Evolutionary conservation across 1,139 yeast genomes (phyloP), one percentile per base, ranked within the genome.

Genomic region (Lodderomyces pseudojiufengensis): DNA sequence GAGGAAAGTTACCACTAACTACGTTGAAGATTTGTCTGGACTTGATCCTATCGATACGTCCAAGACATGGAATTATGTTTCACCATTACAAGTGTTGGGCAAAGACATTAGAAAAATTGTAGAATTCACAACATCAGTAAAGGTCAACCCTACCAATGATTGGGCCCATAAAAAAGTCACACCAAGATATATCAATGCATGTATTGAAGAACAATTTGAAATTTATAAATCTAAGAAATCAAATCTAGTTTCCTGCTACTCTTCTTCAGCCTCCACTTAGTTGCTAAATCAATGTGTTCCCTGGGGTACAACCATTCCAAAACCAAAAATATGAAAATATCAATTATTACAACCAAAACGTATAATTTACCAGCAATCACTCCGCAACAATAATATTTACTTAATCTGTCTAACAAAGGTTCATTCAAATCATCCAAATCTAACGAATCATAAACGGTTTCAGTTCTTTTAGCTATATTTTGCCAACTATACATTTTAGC

Each of bases 401-500:
- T 69, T 28, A 88, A 61, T 25, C 74, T 48, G 3, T 47, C 43
- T 27, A 77, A 57, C 44, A 86, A 55, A 5, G 81, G 72, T 44
- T 69, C 73, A 47, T 76, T 61, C 38, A 72, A 44, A 30, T 63
- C 54, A 23, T 60, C 54, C 23, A 65, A 54, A 37, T 68, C 75
- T 30, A 83, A 67, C 3, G 76, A 65, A 37, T 79, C 68, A 58
- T 94, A 94, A 2, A 92, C 97, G 23, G 65, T 65, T 48, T 86
- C 95, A 0, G 98, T 92, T 29, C 98, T 66, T 35, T 61, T 61
- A 0, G 98, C 98, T 16, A 94, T 86, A 52, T 88, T 85, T 41
- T 68, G 70, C 99, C 99, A 94, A 52, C 90, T 85, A 59, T 94
- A 94, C 95, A 92, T 87, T 31, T 68, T 61, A 27, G 78, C 76